Evolutionary conservation across 2,329 filamentous ascomycete species (phyloP).

Genomic region (Aspergillus arachidicola): DNA sequence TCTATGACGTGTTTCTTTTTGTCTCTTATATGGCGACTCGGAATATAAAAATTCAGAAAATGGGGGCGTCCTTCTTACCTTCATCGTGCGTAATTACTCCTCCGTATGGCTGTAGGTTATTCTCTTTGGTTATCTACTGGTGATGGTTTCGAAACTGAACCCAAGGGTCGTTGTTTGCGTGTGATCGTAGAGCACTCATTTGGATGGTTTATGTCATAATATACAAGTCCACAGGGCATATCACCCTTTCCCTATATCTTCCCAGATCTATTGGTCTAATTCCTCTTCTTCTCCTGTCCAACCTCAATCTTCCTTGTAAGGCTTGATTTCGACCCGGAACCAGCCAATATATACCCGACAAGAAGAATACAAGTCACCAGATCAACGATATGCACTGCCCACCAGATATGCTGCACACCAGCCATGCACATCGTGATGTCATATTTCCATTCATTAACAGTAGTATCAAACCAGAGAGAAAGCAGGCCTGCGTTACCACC

Average conservation of each 20-base stretch:
- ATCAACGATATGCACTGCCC: slow-evolving; percentile 79
- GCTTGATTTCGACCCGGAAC: background rate
- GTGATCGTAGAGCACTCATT: background rate
- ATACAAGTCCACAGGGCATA: background rate
- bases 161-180: background rate
- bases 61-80: background rate
- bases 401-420: slow-evolving; percentile 92
- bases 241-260: background rate
- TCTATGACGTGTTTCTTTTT: slow-evolving; percentile 16
- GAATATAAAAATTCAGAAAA: slow-evolving; percentile 17
- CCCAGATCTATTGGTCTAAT: background rate
- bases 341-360: slow-evolving; percentile 20
- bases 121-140: background rate
- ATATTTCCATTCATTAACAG: slow-evolving; percentile 73
- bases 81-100: background rate
- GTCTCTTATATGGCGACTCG: slow-evolving; percentile 15
- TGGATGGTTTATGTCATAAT: background rate
- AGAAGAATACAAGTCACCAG: slow-evolving; percentile 49
- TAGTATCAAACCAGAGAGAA: slow-evolving; percentile 82
- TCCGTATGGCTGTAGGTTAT: background rate
- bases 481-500: slow-evolving; percentile 88
- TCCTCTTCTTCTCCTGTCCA: slow-evolving; percentile 1
- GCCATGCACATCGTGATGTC: slow-evolving; percentile 78
- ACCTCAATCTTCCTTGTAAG: background rate
- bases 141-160: background rate